Evolutionary conservation across 768 basidiomycete species (phyloP), one percentile per base, ranked within the genome.

Genomic region (Lactifluus volemus): DNA sequence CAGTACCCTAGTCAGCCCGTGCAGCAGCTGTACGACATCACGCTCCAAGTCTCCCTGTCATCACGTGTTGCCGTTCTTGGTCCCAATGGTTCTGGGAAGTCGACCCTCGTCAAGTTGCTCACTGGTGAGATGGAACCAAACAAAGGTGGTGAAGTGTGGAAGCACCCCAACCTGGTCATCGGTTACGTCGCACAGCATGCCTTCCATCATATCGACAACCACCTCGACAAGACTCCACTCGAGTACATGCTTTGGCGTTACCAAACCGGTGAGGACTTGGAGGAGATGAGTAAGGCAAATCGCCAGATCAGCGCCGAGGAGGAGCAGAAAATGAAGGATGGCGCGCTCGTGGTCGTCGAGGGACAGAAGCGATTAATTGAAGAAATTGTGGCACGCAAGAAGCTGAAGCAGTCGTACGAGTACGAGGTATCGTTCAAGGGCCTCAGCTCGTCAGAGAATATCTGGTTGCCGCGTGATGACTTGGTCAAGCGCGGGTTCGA

Each of bases 211-310:
- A 98, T 98, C 71, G 95, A 98, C 74, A 78, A 92, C 75, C 95
- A 98, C 73, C 90, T 98, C 72, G 95, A 98, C 83, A 96, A 94
- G 83, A 98, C 95, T 14, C 92, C 95, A 53, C 86, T 98, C 69
- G 95, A 98, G 79, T 98, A 98, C 83, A 93, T 98, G 92, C 79
- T 98, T 67, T 98, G 95, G 95, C 94, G 95, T 78, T 98, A 97
- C 85, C 95, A 98, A 83, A 98, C 95, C 61, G 95, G 95, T 74
- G 95, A 98, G 76, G 95, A 98, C 81, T 76, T 97, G 73, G 95
- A 98, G 78, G 95, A 97, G 79, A 83, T 98, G 84, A 77, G 77
- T 77, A 98, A 97, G 84, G 93, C 91, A 60, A 85, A 75, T 74
- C 89, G 92, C 67, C 80, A 86, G 75, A 90, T 98, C 74, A 78